These are phyloP conservation scores for Penstemon eatonii DNA, from an alignment of 257 asterid genomes.

Conservation along the genomic window DNA sequence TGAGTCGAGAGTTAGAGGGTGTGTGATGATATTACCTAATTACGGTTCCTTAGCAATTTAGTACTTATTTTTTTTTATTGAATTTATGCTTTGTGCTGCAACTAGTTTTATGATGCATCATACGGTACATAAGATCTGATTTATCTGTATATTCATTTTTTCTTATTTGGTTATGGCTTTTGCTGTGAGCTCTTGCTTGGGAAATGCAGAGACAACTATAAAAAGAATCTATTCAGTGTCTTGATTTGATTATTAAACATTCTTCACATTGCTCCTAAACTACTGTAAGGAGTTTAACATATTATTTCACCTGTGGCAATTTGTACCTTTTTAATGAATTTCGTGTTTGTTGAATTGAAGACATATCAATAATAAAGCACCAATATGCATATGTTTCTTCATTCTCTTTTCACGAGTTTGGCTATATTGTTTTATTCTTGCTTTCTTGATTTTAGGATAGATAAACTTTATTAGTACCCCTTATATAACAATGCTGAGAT, in stretches of 20 bases:
- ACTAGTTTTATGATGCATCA: background rate
- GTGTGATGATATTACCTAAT: background rate
- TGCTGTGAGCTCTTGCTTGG: too few species aligned
- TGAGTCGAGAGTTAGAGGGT: too few species aligned
- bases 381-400: background rate
- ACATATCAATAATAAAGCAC: background rate
- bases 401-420: background rate
- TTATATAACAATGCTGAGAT: background rate
- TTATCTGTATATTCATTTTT: background rate
- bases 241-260: too few species aligned
- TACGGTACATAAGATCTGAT: background rate
- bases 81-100: too few species aligned
- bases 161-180: background rate
- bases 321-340: too few species aligned
- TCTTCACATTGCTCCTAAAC: too few species aligned
- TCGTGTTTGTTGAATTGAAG: too few species aligned
- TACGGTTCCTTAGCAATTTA: background rate
- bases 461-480: background rate
- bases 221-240: too few species aligned
- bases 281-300: too few species aligned
- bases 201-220: too few species aligned
- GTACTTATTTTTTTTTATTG: background rate
- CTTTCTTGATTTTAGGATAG: slow-evolving; percentile 10
- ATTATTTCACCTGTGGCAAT: too few species aligned
- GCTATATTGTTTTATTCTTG: slow-evolving; percentile 2